Evolutionary conservation across 2,329 filamentous ascomycete genomes (phyloP).

Genomic region (Ascosphaera acerosa): DNA sequence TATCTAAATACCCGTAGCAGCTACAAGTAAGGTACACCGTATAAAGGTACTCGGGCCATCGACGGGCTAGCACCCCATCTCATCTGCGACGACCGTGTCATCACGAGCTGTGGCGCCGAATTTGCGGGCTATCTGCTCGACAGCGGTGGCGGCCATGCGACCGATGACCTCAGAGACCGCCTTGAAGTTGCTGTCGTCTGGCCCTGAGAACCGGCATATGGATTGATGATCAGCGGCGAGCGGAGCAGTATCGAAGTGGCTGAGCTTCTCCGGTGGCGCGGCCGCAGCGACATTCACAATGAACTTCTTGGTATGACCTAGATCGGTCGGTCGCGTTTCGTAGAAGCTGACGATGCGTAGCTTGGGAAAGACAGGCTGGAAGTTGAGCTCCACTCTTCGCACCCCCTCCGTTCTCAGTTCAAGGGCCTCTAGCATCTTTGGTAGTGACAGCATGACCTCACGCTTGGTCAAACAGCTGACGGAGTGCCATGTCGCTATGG

Average conservation of each 20-base stretch:
- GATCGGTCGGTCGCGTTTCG: slow-evolving; percentile 44
- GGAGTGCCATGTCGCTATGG: slow-evolving; percentile 36
- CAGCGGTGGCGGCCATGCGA: no score
- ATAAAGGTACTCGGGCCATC: no score
- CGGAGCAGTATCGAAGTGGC: slow-evolving; percentile 46
- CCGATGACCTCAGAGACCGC: slow-evolving; percentile 24
- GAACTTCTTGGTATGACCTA: slow-evolving; percentile 35
- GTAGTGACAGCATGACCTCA: slow-evolving; percentile 40
- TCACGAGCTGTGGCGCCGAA: no score
- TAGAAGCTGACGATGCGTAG: slow-evolving; percentile 56
- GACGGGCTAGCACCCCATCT: no score
- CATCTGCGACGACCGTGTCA: no score
- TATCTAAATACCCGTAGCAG: no score
- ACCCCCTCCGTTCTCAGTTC: slow-evolving; percentile 54
- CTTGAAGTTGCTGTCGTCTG: slow-evolving; percentile 39
- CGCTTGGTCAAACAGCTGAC: slow-evolving; percentile 41
- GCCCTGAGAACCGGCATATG: slow-evolving; percentile 46
- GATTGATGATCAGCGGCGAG: slow-evolving; percentile 45
- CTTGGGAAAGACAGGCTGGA: slow-evolving; percentile 42
- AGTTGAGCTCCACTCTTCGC: slow-evolving; percentile 47
- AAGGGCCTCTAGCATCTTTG: no score
- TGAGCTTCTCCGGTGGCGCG: slow-evolving; percentile 31
- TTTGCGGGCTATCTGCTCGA: no score
- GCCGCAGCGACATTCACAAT: slow-evolving; percentile 48
- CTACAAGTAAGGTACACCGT: no score